Evolutionary conservation across 257 asterid genomes (phyloP).

Genomic region (Haberlea rhodopensis): DNA sequence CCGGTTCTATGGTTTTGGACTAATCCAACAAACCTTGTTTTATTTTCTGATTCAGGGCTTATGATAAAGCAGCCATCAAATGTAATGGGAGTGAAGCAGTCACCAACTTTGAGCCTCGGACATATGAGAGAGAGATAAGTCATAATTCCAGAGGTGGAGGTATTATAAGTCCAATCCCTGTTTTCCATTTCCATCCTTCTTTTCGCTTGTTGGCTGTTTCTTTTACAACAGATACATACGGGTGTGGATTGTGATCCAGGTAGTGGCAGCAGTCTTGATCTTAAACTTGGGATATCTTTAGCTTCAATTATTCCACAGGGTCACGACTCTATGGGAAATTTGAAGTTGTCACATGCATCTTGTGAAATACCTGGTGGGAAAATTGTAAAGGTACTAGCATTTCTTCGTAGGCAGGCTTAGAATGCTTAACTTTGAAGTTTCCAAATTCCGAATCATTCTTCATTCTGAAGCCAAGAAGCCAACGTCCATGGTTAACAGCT

Average conservation of each 20-base stretch:
- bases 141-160: constrained; percentile 46
- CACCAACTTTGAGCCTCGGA: constrained; percentile 55
- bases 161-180: constrained; percentile 26
- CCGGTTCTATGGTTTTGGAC: constrained; percentile 14
- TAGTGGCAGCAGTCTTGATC: constrained; percentile 64
- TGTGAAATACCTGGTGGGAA: constrained; percentile 43
- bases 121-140: constrained; percentile 43
- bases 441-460: background rate
- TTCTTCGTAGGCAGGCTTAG: constrained; percentile 13
- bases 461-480: background rate
- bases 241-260: constrained; percentile 40
- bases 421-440: background rate
- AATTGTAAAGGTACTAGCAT: constrained; percentile 51
- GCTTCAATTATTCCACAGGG: constrained; percentile 43
- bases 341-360: constrained; percentile 33
- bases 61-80: constrained; percentile 67
- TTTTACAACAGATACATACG: background rate
- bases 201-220: background rate
- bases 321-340: constrained; percentile 28
- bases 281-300: constrained; percentile 78
- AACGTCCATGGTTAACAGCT: background rate
- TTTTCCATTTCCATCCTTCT: background rate
- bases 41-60: constrained; percentile 60
- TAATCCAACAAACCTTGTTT: constrained; percentile 33
- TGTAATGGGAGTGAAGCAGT: constrained; percentile 65